phyloP scores from a whole-genome alignment of 805 yeast species.

The Ogataea saltuana region DNA sequence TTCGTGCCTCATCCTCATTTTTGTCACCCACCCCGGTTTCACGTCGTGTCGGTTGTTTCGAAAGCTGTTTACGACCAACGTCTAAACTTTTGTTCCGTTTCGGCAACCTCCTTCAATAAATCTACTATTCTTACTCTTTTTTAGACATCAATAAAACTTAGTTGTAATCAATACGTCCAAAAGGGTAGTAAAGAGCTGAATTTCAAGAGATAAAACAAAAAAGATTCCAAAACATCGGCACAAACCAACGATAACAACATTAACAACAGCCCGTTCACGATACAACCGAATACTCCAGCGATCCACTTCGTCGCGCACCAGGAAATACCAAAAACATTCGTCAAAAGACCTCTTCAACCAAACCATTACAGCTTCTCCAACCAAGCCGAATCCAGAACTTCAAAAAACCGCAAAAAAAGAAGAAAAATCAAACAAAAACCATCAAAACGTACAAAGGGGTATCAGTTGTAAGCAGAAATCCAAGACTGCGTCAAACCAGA shows the following conservation, averaged over 20 bases:
- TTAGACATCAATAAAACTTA: no score
- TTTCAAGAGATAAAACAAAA: background rate
- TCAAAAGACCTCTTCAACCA: constrained; percentile 3
- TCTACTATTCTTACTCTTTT: no score
- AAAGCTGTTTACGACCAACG: no score
- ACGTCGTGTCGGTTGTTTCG: no score
- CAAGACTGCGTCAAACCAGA: background rate
- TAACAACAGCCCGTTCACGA: constrained; percentile 11
- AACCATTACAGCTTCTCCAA: background rate
- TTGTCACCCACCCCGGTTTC: no score
- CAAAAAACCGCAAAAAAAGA: background rate
- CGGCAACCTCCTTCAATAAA: no score
- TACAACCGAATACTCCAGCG: constrained; percentile 4
- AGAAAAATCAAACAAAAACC: background rate
- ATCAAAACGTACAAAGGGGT: constrained; percentile 6
- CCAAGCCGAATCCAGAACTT: no score
- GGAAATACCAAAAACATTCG: background rate
- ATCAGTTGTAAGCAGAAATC: constrained; percentile 1
- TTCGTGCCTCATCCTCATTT: no score
- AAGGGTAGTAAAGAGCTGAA: constrained; percentile 6
- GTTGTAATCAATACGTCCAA: no score
- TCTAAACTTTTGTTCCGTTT: no score
- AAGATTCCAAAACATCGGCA: background rate
- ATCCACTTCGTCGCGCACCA: no score
- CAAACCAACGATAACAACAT: background rate